A percentile compares a stretch with the other conserved stretches of the same genome.
phyloP scores from a whole-genome alignment of 2,329 filamentous ascomycete genomes.

The Scedosporium dehoogii region DNA sequence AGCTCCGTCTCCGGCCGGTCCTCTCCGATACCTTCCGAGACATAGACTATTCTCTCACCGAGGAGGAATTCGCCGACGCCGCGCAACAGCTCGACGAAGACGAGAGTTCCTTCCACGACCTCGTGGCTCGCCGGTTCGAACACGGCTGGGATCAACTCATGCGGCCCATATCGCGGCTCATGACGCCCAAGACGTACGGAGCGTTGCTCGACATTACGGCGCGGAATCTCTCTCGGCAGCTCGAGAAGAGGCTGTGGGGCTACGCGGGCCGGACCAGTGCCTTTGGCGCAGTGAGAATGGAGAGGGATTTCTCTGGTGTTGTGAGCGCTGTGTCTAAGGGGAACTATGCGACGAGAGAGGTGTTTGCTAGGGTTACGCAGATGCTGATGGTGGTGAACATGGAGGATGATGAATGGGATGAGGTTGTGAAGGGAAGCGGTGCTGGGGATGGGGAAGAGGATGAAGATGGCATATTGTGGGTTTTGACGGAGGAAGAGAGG shows the following conservation, averaged over 20 bases:
- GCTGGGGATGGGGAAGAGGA: constrained; percentile 24
- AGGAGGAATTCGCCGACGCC: constrained; percentile 49
- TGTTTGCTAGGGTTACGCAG: constrained; percentile 67
- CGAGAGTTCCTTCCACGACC: constrained; percentile 47
- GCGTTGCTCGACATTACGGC: constrained; percentile 67
- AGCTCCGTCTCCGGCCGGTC: constrained; percentile 72
- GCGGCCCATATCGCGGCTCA: constrained; percentile 71
- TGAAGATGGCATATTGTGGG: constrained; percentile 61
- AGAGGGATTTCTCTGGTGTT: constrained; percentile 73
- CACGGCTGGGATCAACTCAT: constrained; percentile 79
- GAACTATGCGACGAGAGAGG: constrained; percentile 68
- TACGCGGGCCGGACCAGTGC: constrained; percentile 72
- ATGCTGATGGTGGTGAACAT: constrained; percentile 83
- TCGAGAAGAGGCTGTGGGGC: constrained; percentile 81
- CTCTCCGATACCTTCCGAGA: constrained; percentile 86
- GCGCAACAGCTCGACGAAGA: constrained; percentile 43
- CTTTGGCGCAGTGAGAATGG: constrained; percentile 71
- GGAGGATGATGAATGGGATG: constrained; percentile 94
- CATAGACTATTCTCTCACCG: constrained; percentile 67
- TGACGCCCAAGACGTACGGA: constrained; percentile 68
- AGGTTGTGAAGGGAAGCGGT: constrained; percentile 37
- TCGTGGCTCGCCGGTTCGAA: constrained; percentile 72
- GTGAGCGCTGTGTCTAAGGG: constrained; percentile 57
- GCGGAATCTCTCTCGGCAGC: constrained; percentile 61
- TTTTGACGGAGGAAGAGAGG: constrained; percentile 64